Percentiles rank a stretch among this genome's conserved stretches.
phyloP scores from a whole-genome alignment of 805 yeast species.

The Saturnispora diversa region DNA sequence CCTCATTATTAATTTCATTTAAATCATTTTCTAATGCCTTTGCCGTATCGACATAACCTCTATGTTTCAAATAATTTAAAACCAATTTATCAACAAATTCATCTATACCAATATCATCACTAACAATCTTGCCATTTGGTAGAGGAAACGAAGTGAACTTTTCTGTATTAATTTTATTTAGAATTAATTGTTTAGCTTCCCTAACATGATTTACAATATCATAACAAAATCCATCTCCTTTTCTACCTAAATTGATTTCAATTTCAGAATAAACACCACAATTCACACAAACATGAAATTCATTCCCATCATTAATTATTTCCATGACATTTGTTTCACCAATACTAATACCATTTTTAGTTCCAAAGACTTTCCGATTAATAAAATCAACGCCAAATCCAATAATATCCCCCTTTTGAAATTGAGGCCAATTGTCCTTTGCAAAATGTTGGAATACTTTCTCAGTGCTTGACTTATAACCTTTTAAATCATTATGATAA shows the following conservation, averaged over 20 bases:
- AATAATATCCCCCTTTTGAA: slow-evolving; percentile 53
- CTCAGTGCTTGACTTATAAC: slow-evolving; percentile 15
- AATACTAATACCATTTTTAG: slow-evolving; percentile 68
- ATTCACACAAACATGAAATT: not conserved
- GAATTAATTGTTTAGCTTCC: slow-evolving; percentile 28
- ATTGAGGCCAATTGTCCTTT: slow-evolving; percentile 29
- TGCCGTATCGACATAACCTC: slow-evolving; percentile 49
- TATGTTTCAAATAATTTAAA: slow-evolving; percentile 47
- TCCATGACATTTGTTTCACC: slow-evolving; percentile 36
- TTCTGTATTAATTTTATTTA: slow-evolving; percentile 16
- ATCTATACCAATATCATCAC: slow-evolving; percentile 18
- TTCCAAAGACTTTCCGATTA: slow-evolving; percentile 57
- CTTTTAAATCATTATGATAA: slow-evolving; percentile 30
- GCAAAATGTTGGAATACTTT: not conserved
- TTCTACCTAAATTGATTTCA: slow-evolving; percentile 46
- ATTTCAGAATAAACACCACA: slow-evolving; percentile 27
- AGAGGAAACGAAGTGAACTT: slow-evolving; percentile 9
- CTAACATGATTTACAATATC: slow-evolving; percentile 42
- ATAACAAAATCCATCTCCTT: slow-evolving; percentile 36
- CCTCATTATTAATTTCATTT: slow-evolving; percentile 2
- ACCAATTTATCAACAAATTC: slow-evolving; percentile 18
- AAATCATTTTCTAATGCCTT: slow-evolving; percentile 44
- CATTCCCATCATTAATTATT: not conserved
- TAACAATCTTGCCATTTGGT: slow-evolving; percentile 10
- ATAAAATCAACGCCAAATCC: slow-evolving; percentile 80